Evolutionary conservation across 768 basidiomycete genomes (phyloP), one percentile per base, ranked within the genome.

Genomic region (Mrakia blollopis): DNA sequence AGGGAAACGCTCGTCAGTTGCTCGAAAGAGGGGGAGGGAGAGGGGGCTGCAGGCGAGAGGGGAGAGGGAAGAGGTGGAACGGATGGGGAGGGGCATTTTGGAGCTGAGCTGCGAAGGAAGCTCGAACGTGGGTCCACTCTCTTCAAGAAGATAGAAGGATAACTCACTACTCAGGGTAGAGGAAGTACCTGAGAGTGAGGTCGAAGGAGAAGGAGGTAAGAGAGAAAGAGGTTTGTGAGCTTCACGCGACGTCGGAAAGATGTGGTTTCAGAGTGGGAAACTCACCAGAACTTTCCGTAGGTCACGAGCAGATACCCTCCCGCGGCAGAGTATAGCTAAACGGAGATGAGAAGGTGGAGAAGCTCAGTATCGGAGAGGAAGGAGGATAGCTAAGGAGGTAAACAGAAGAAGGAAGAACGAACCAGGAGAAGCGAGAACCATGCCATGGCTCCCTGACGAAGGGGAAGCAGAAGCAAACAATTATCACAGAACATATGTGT

Each of bases 381-480:
- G 67, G 78, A 52, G 74, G 18, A 52, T 57, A 50, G 16, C 30
- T 5, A 41, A 72, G 39, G 75, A 75, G 73, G 69, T 78, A 21
- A n/a, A 9, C 10, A 52, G 35, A 7, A 35, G 21, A 18, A 11
- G 16, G 25, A 54, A 54, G 37, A 73, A 84, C 87, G 78, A 84
- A 91, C 90, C 81, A 87, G 85, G 80, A 92, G 88, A 80, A 88
- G 79, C 74, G 88, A 85, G 76, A 85, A 89, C 89, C 88, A 91
- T 74, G 88, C 89, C 81, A 91, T 91, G 73, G 89, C 89, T 80
- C 91, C 90, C 82, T 85, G 88, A 80, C 89, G 87, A 89, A 91
- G 86, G 81, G 90, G 90, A 77, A 92, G 85, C 78, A 91, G 85
- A 76, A 91, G 87, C 76, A 91, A 85, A 84, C 90, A 92, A 84